Percentiles rank a stretch among this genome's conserved stretches.
phyloP scores from a whole-genome alignment of 164 flowering plant genomes.

The Tetrastigma voinierianum region DNA sequence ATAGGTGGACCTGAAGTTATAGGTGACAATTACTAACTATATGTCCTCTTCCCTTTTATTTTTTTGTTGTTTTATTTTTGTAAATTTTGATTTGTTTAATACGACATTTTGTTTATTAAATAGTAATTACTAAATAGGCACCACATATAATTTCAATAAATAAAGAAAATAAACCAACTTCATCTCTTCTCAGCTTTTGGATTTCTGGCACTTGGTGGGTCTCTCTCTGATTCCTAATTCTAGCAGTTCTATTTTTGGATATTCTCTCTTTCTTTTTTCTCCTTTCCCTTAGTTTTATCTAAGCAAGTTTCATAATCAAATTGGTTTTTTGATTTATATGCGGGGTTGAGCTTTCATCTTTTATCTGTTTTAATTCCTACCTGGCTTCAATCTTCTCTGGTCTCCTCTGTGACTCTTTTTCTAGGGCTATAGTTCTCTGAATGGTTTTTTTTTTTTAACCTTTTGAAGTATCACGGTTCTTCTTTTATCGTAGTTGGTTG shows the following conservation, averaged over 20 bases:
- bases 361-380: neutral
- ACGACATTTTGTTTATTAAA: neutral
- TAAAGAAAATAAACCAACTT: neutral
- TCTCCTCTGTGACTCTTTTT: no score
- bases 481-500: neutral
- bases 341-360: neutral
- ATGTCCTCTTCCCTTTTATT: neutral
- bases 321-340: neutral
- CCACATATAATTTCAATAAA: no score
- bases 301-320: neutral
- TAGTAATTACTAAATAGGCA: no score
- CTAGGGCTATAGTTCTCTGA: no score
- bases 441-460: neutral
- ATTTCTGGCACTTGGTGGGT: neutral
- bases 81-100: neutral
- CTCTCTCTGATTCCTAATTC: neutral
- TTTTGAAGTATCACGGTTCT: neutral
- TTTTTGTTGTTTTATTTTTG: neutral
- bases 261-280: neutral
- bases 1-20: neutral
- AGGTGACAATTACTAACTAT: neutral
- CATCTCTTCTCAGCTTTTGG: neutral
- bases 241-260: neutral
- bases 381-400: no score
- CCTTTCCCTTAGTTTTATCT: neutral